Conservation (phyloP, 148 eudicot species). For the Dysphania ambrosioides region DNA sequence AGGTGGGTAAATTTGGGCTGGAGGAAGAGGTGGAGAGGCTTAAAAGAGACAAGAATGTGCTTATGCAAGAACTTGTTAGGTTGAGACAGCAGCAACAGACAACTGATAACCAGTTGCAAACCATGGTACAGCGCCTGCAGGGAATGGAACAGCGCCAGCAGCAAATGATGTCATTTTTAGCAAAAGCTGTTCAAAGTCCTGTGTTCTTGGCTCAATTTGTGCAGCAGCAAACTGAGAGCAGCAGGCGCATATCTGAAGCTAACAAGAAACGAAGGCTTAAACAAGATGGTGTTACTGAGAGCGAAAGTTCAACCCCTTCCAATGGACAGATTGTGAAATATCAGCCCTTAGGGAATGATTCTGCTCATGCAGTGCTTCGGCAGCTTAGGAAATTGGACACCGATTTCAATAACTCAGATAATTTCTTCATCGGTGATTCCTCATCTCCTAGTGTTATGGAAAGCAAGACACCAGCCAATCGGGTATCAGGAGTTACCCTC, state of each 20-base stretch:
- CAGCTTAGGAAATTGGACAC: slow-evolving; percentile 39
- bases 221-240: slow-evolving; percentile 55
- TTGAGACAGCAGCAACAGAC: slow-evolving; percentile 68
- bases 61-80: slow-evolving; percentile 65
- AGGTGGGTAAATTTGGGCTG: slow-evolving; percentile 65
- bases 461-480: slow-evolving; percentile 17
- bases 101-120: slow-evolving; percentile 56
- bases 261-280: slow-evolving; percentile 61
- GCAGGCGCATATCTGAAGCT: slow-evolving; percentile 48
- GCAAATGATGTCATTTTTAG: slow-evolving; percentile 72
- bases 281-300: slow-evolving; percentile 37
- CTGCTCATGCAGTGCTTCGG: slow-evolving; percentile 45
- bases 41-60: slow-evolving; percentile 68
- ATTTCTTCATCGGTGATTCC: slow-evolving; percentile 34
- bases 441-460: slow-evolving; percentile 29
- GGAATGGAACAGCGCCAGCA: slow-evolving; percentile 75
- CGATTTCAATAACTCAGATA: slow-evolving; percentile 27
- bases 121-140: slow-evolving; percentile 53
- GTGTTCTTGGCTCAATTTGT: slow-evolving; percentile 69
- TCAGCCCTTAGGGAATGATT: slow-evolving; percentile 41
- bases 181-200: slow-evolving; percentile 64
- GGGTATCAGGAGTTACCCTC: slow-evolving; percentile 43
- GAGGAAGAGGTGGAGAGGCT: slow-evolving; percentile 74
- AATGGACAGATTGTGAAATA: slow-evolving; percentile 68
- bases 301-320: slow-evolving; percentile 23